Evolutionary conservation across 148 eudicot genomes (phyloP).

Genomic region (Chenopodium suecicum): DNA sequence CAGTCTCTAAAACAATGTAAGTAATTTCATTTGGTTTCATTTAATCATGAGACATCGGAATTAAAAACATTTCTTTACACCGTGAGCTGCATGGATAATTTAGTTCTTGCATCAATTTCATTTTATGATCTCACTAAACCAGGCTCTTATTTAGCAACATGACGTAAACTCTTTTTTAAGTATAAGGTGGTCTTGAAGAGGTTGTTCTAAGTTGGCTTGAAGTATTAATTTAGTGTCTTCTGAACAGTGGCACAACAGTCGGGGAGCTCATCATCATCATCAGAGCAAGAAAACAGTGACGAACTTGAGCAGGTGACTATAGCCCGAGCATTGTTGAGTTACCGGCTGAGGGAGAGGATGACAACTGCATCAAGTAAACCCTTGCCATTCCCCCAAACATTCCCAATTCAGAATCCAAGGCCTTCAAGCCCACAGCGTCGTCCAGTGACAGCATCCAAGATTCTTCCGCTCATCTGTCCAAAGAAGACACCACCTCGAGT

Average conservation of each 20-base stretch:
- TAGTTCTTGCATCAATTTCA: neutral
- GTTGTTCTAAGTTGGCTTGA: neutral
- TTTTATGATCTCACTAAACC: neutral
- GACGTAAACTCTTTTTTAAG: neutral
- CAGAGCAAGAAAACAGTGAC: slow-evolving; percentile 62
- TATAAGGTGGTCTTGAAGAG: neutral
- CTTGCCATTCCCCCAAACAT: slow-evolving; percentile 52
- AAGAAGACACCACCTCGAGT: slow-evolving; percentile 46
- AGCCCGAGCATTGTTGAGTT: slow-evolving; percentile 71
- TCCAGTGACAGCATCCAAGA: slow-evolving; percentile 52
- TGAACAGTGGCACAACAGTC: slow-evolving; percentile 69
- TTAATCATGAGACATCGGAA: neutral
- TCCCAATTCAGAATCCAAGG: slow-evolving; percentile 43
- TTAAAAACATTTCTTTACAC: neutral
- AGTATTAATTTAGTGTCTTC: slow-evolving; percentile 15
- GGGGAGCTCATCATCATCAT: slow-evolving; percentile 51
- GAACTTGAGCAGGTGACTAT: slow-evolving; percentile 82
- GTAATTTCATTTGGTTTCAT: slow-evolving; percentile 20
- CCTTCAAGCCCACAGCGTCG: slow-evolving; percentile 70
- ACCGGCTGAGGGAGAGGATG: slow-evolving; percentile 55
- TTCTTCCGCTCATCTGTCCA: slow-evolving; percentile 60
- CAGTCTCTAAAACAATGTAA: slow-evolving; percentile 64
- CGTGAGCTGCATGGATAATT: neutral
- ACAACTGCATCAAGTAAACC: slow-evolving; percentile 34
- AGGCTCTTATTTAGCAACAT: neutral